Conservation (phyloP, 305 asterid species). For the Solanum hybrid region DNA sequence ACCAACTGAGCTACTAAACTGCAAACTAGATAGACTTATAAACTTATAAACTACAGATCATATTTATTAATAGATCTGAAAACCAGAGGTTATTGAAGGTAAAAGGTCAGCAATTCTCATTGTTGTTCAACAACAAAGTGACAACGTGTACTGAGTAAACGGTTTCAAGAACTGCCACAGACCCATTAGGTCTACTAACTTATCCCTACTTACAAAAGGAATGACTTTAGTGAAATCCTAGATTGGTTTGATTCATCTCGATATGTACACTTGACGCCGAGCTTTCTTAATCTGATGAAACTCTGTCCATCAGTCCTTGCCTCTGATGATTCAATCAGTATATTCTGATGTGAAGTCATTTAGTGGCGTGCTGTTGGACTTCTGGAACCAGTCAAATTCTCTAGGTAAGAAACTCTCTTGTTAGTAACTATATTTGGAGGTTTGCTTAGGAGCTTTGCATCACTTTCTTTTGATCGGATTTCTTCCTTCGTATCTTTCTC, state of each 20-base stretch:
- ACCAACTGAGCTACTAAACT: not conserved
- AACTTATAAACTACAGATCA: conserved; percentile 2
- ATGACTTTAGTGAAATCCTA: conserved; percentile 10
- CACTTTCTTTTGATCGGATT: conserved; percentile 7
- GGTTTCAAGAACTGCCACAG: conserved; percentile 9
- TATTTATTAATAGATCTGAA: not conserved
- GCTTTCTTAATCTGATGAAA: conserved; percentile 10
- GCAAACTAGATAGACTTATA: not conserved
- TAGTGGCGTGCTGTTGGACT: conserved; percentile 68
- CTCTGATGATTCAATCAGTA: conserved; percentile 5
- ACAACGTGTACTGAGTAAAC: not conserved
- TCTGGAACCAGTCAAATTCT: conserved; percentile 40
- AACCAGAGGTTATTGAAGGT: conserved; percentile 10
- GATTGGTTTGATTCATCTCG: conserved; percentile 9
- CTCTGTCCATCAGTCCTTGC: conserved; percentile 16
- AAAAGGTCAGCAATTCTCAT: not conserved
- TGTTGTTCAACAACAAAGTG: conserved; percentile 8
- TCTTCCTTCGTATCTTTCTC: conserved; percentile 22
- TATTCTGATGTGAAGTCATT: not conserved
- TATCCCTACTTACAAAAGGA: conserved; percentile 19
- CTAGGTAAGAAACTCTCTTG: conserved; percentile 49
- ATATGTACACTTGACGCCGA: conserved; percentile 13
- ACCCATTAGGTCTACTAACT: conserved; percentile 9
- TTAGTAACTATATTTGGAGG: conserved; percentile 16
- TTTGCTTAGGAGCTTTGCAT: conserved; percentile 16